Base-by-base conservation (phyloP, 2,329 filamentous ascomycete species). In the Ascochyta lentis region DNA sequence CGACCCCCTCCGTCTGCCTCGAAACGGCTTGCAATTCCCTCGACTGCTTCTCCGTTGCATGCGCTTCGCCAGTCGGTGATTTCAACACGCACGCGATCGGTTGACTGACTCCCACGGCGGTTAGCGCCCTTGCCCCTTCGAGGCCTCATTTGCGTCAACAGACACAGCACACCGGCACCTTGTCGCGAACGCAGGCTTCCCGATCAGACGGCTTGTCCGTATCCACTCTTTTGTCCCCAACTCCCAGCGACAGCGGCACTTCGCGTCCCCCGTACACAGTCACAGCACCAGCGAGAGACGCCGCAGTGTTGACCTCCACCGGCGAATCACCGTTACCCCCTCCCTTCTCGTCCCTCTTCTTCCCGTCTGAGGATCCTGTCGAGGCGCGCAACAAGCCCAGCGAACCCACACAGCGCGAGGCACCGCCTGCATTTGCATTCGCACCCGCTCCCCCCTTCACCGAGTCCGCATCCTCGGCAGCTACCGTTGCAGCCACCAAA, bases 261-360 rank as follows among this genome's bases (percentile, higher is more conserved):
- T 48, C 63, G 15, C 68, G 63, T 40, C 66, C 70, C 27, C 65
- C 57, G 13, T 73, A 69, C 66, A 59, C 67, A 26, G 62, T 63
- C 61, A 67, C 66, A 33, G 63, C 71, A 46, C 53, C 69, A 52
- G 71, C 78, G 50, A 79, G 79, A 51, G 66, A 67, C 60, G 61
- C 61, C 58, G 50, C 66, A 48, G 66, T 60, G 42, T 60, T 71
- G 56, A 76, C 80, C 38, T 79, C 81, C 44, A 26, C 53, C n/a
- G 77, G 80, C 72, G 80, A 84, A 61, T 84, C 84, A 58, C 77
- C 79, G 54, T 76, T 79, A 54, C 85, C 86, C 60, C 86, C 86
- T 59, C 83, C 86, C 58, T 88, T 88, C 76, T 86, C 84, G 54
- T 86, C 85, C 31, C 83, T 87, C 71, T 86, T 85, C 75, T 85